Percentiles rank a stretch among this genome's conserved stretches.
These are phyloP conservation scores for Oryza brachyantha DNA, from an alignment of 176 grass and related monocot genomes.

Conservation along the genomic window DNA sequence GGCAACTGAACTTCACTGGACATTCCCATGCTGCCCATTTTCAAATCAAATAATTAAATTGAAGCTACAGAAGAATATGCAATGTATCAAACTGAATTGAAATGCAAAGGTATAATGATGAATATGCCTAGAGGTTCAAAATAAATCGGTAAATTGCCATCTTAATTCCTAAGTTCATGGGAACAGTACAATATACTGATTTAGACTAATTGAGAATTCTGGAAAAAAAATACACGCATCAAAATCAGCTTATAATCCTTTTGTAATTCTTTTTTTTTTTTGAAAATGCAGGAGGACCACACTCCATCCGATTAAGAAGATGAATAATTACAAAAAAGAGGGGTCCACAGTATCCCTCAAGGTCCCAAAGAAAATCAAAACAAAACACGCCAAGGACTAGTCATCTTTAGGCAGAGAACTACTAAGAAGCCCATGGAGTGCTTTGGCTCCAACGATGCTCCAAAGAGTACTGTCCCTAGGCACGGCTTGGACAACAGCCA, in stretches of 20 bases:
- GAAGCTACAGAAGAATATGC: constrained; percentile 22
- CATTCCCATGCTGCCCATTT: constrained; percentile 86
- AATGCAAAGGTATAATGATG: constrained; percentile 7
- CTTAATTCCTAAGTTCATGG: not conserved
- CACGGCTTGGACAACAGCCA: too few species aligned
- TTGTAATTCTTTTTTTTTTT: too few species aligned
- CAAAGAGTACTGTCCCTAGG: too few species aligned
- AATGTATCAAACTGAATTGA: constrained; percentile 15
- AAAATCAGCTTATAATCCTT: not conserved
- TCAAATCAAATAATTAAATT: constrained; percentile 38
- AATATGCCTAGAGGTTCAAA: constrained; percentile 6
- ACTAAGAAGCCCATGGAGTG: too few species aligned
- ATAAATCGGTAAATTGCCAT: not conserved
- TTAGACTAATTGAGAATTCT: not conserved
- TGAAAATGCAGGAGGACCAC: too few species aligned
- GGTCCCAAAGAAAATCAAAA: too few species aligned
- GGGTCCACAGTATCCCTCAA: too few species aligned
- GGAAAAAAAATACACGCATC: not conserved
- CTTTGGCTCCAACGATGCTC: too few species aligned
- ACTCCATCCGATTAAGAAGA: too few species aligned
- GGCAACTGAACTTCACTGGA: constrained; percentile 74
- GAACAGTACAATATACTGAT: not conserved
- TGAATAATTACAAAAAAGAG: too few species aligned
- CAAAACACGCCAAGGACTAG: too few species aligned
- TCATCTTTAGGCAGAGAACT: too few species aligned